A percentile compares a stretch with the other conserved stretches of the same genome.
phyloP scores from a whole-genome alignment of 1,284 basidiomycete species.

The Salmacisia buchloeana region DNA sequence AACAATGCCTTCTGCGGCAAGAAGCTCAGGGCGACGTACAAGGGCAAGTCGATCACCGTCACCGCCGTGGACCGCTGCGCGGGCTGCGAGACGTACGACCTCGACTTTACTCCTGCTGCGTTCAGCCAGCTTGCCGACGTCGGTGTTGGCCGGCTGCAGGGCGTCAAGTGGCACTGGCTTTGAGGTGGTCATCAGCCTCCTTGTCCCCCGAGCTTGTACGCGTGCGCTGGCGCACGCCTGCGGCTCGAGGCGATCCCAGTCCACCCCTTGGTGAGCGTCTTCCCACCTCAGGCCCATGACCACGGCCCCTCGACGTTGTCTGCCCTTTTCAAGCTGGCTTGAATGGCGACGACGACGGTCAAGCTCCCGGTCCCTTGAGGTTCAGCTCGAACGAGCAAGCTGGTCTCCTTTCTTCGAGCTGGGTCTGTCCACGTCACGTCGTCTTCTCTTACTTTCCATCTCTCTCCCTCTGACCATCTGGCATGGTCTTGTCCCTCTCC shows the following conservation, averaged over 20 bases:
- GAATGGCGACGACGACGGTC: neutral
- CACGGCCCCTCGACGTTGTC: neutral
- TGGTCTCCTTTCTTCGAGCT: neutral
- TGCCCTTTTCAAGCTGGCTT: neutral
- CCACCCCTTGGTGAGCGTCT: neutral
- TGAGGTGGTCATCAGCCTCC: neutral
- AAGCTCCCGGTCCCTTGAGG: neutral
- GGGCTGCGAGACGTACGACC: slow-evolving; percentile 27
- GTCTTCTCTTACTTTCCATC: neutral
- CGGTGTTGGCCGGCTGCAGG: slow-evolving; percentile 25
- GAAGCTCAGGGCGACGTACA: slow-evolving; percentile 37
- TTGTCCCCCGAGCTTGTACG: neutral
- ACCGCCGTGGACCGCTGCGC: slow-evolving; percentile 38
- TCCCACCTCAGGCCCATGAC: neutral
- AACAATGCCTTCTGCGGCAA: slow-evolving; percentile 39
- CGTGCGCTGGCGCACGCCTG: neutral
- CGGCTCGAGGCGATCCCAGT: neutral
- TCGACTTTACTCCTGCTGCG: slow-evolving; percentile 36
- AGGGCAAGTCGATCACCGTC: slow-evolving; percentile 36
- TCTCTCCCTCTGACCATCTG: slow-evolving; percentile 1
- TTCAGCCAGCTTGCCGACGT: slow-evolving; percentile 30
- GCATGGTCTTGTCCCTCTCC: neutral
- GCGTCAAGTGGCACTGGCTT: slow-evolving; percentile 34
- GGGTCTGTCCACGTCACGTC: neutral
- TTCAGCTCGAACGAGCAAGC: neutral